phyloP scores from a whole-genome alignment of 1,284 basidiomycete genomes.

The Fomitopsis pinicola region DNA sequence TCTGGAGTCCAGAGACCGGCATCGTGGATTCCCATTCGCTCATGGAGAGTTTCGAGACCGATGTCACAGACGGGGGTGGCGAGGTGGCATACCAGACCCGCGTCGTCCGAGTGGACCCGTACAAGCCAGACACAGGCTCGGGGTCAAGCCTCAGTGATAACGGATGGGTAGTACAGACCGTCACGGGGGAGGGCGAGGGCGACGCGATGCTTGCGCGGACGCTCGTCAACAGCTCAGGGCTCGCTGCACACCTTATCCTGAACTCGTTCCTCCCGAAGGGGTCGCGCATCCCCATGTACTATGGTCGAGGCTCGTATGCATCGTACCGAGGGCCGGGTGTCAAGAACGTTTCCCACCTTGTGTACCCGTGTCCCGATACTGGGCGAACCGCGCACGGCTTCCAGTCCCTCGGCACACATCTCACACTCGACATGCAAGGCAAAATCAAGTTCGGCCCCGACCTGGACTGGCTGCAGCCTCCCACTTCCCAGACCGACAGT shows the following conservation, averaged over 20 bases:
- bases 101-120: constrained; percentile 85
- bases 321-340: constrained; percentile 80
- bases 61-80: constrained; percentile 70
- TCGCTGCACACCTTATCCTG: constrained; percentile 69
- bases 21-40: constrained; percentile 87
- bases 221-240: constrained; percentile 86
- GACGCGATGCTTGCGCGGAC: constrained; percentile 82
- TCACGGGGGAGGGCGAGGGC: constrained; percentile 42
- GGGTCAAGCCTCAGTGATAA: constrained; percentile 11
- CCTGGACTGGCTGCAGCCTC: constrained; percentile 78
- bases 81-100: constrained; percentile 80
- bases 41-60: constrained; percentile 77
- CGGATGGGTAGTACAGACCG: constrained; percentile 73
- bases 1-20: constrained; percentile 86
- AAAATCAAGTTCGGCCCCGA: constrained; percentile 94
- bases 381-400: constrained; percentile 53
- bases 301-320: constrained; percentile 82
- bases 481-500: constrained; percentile 24
- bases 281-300: constrained; percentile 65
- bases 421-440: constrained; percentile 86
- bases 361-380: constrained; percentile 85
- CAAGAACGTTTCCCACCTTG: constrained; percentile 64
- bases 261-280: constrained; percentile 64
- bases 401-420: constrained; percentile 84
- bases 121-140: constrained; percentile 16